phyloP scores from a whole-genome alignment of 2,329 filamentous ascomycete species.

The Exophiala alcalophila region DNA sequence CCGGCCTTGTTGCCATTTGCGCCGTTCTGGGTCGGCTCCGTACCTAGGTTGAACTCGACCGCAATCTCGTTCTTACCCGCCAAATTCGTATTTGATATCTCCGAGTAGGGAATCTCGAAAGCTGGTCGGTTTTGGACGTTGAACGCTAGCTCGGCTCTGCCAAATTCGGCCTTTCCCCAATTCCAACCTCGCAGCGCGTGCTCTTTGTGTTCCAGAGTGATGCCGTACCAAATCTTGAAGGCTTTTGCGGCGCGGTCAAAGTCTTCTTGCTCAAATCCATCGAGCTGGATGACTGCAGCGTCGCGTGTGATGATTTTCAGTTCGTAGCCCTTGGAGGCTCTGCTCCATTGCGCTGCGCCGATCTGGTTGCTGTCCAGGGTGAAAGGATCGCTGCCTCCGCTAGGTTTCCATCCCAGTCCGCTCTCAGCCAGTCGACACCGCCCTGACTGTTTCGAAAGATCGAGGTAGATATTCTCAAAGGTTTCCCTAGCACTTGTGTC shows the following conservation, averaged over 20 bases:
- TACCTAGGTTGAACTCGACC: slow-evolving; percentile 81
- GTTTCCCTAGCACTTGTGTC: slow-evolving; percentile 62
- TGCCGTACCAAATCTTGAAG: slow-evolving; percentile 98
- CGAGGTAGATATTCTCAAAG: slow-evolving; percentile 95
- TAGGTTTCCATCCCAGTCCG: slow-evolving; percentile 92
- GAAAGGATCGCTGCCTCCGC: slow-evolving; percentile 76
- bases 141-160: slow-evolving; percentile 90
- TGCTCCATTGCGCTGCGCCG: slow-evolving; percentile 86
- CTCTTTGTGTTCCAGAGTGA: slow-evolving; percentile 86
- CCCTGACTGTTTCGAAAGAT: slow-evolving; percentile 86
- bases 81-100: slow-evolving; percentile 96
- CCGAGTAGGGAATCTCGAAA: slow-evolving; percentile 94
- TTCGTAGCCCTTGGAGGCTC: slow-evolving; percentile 87
- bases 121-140: slow-evolving; percentile 95
- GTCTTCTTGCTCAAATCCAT: slow-evolving; percentile 93
- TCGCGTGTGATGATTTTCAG: slow-evolving; percentile 85
- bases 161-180: slow-evolving; percentile 97
- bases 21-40: slow-evolving; percentile 67
- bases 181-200: slow-evolving; percentile 97
- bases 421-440: slow-evolving; percentile 94
- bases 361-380: slow-evolving; percentile 88
- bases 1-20: slow-evolving; percentile 72
- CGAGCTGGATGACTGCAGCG: slow-evolving; percentile 83
- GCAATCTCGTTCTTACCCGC: slow-evolving; percentile 97
- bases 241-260: slow-evolving; percentile 85